Evolutionary conservation across 768 basidiomycete genomes (phyloP), one percentile per base, ranked within the genome.

Genomic region (Filobasidium floriforme): DNA sequence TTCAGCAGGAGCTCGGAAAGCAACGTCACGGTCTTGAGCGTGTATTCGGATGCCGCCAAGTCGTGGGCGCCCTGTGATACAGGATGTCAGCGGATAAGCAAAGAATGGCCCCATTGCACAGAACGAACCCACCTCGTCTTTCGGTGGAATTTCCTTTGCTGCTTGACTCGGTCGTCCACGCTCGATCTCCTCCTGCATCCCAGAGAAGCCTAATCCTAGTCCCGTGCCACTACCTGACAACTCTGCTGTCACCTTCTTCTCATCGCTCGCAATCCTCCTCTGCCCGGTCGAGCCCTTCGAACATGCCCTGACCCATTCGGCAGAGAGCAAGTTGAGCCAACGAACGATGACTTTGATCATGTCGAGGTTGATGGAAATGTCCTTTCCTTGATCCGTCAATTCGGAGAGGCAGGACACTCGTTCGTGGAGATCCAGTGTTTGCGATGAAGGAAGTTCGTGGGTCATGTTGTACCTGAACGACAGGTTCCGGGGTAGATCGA

Each of bases 281-380:
- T 51, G 43, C 57, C 57, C 44, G 0, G 65, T 49, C 26, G 65
- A 66, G 1, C 61, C 66, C 4, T 61, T 63, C 37, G 62, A 64
- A 59, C 76, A 77, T 74, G 74, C 76, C 19, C 43, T 51, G 9
- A 67, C 63, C 73, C 75, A 77, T 15, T 71, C 74, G 14, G 65
- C 65, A 24, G 61, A 55, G 4, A 72, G 60, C 32, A 68, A 66
- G 0, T 67, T 59, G n/a, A 75, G 51, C 74, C 75, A 74, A 18
- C 71, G 70, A 9, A 78, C 71, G n/a, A 78, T 24, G 1, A 41
- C 62, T 24, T 32, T 41, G 19, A 64, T 60, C 28, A 68, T 62
- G 10, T 61, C 49, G 44, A 59, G 59, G 11, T 62, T 57, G 46
- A 64, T 43, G 12, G 67, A 59, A 43, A 68, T 54, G 41, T 68